These are phyloP conservation scores for Cyberlindnera mrakii DNA, from an alignment of 805 yeast species.

Conservation along the genomic window DNA sequence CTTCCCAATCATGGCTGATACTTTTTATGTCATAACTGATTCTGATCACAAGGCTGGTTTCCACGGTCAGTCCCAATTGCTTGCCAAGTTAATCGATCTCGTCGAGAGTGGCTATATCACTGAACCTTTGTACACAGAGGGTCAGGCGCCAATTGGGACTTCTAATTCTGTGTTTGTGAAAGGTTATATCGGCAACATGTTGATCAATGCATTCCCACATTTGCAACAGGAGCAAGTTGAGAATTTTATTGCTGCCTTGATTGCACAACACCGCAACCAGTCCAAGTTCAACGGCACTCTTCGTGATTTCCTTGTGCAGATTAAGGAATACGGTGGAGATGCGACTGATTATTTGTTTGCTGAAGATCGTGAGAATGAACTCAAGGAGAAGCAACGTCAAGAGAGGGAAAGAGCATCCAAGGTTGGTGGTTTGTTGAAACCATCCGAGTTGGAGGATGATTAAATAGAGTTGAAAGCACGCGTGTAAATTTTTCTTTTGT, in stretches of 20 bases:
- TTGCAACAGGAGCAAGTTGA: conserved; percentile 76
- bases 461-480: conserved; percentile 2
- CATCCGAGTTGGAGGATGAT: conserved; percentile 87
- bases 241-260: conserved; percentile 73
- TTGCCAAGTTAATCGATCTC: conserved; percentile 76
- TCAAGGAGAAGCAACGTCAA: conserved; percentile 56
- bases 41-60: conserved; percentile 98
- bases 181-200: conserved; percentile 75
- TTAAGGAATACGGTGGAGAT: conserved; percentile 93
- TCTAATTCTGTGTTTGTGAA: conserved; percentile 72
- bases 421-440: conserved; percentile 92
- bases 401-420: conserved; percentile 78
- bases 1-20: conserved; percentile 84
- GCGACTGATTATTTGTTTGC: conserved; percentile 91
- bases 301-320: conserved; percentile 94
- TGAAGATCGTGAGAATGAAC: conserved; percentile 82
- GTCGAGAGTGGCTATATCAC: conserved; percentile 72
- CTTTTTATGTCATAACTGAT: conserved; percentile 90
- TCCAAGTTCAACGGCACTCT: conserved; percentile 73
- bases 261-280: conserved; percentile 66
- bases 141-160: conserved; percentile 81
- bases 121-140: conserved; percentile 74
- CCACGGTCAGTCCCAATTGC: conserved; percentile 75
- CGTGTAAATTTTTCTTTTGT: not conserved
- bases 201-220: conserved; percentile 88